Conservation (phyloP, 2,329 filamentous ascomycete species). For the Pseudocercospora vitis region DNA sequence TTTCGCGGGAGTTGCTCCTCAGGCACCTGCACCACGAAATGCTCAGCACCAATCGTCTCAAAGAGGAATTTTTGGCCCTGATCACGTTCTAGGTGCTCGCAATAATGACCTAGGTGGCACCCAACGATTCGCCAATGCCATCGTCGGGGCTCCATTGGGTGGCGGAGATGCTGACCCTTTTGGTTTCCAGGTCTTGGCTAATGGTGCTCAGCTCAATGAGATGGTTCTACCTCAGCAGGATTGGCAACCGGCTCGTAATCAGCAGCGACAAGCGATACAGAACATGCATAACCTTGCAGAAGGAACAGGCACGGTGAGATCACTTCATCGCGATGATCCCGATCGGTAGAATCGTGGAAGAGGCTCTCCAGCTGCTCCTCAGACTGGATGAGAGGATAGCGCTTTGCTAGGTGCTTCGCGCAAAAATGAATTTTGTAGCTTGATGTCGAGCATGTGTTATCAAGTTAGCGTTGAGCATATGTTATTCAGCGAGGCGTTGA, state of each 20-base stretch:
- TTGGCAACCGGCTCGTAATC: conserved; percentile 2
- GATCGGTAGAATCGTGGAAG: conserved; percentile 6
- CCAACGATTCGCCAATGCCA: conserved; percentile 15
- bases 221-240: not conserved
- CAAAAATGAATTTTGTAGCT: no score
- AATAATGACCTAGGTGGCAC: conserved; percentile 15
- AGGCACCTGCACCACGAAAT: not conserved
- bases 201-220: conserved; percentile 10
- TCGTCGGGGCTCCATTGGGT: conserved; percentile 18
- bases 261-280: conserved; percentile 11
- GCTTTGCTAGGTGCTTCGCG: no score
- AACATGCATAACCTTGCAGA: conserved; percentile 12
- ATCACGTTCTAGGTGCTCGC: conserved; percentile 7
- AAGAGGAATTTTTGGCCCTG: conserved; percentile 3
- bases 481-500: not conserved
- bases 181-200: conserved; percentile 4
- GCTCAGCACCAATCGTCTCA: not conserved
- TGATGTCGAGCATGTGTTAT: not conserved
- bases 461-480: not conserved
- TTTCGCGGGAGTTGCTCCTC: no score
- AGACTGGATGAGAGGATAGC: conserved; percentile 11
- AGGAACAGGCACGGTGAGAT: conserved; percentile 1
- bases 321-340: conserved; percentile 7
- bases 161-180: conserved; percentile 18
- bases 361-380: conserved; percentile 12